phyloP scores from a whole-genome alignment of 371 early-diverging fungal species.

The Mortierella sp. region DNA sequence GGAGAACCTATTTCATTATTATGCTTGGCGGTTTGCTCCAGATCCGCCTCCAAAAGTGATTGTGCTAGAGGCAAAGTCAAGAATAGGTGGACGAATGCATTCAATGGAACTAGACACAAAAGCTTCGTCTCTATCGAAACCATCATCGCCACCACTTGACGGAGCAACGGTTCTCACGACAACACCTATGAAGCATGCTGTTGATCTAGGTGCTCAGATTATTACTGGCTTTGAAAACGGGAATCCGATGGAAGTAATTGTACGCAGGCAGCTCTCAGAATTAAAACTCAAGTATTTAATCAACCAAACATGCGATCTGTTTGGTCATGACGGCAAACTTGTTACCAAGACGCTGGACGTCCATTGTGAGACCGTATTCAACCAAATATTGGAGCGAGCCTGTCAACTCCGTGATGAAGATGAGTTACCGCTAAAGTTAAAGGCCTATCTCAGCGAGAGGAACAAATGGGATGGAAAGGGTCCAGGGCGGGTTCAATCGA shows the following conservation, averaged over 20 bases:
- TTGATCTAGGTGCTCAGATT: constrained; percentile 58
- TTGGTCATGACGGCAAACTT: constrained; percentile 40
- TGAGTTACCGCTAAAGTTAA: constrained; percentile 14
- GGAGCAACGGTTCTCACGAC: background rate
- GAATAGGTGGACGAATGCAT: constrained; percentile 55
- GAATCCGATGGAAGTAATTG: constrained; percentile 60
- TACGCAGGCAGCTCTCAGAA: constrained; percentile 54
- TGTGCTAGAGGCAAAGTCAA: constrained; percentile 45
- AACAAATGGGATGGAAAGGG: constrained; percentile 13
- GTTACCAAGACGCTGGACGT: constrained; percentile 44
- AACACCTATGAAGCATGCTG: constrained; percentile 16
- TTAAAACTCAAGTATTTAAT: constrained; percentile 39
- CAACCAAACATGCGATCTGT: constrained; percentile 44
- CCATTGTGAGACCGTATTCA: constrained; percentile 46
- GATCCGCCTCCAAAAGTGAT: constrained; percentile 42
- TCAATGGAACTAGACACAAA: constrained; percentile 35
- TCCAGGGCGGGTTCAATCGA: constrained; percentile 21
- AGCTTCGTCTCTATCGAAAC: background rate
- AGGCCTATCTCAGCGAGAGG: constrained; percentile 12
- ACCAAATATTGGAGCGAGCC: constrained; percentile 43
- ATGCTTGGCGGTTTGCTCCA: constrained; percentile 26
- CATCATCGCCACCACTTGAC: background rate
- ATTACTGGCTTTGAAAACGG: constrained; percentile 62
- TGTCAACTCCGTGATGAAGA: constrained; percentile 29
- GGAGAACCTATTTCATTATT: constrained; percentile 43